Percentiles rank a stretch among this genome's conserved stretches.
Conservation (phyloP, 495 filamentous ascomycete genomes). For the Annulohypoxylon stygium region DNA sequence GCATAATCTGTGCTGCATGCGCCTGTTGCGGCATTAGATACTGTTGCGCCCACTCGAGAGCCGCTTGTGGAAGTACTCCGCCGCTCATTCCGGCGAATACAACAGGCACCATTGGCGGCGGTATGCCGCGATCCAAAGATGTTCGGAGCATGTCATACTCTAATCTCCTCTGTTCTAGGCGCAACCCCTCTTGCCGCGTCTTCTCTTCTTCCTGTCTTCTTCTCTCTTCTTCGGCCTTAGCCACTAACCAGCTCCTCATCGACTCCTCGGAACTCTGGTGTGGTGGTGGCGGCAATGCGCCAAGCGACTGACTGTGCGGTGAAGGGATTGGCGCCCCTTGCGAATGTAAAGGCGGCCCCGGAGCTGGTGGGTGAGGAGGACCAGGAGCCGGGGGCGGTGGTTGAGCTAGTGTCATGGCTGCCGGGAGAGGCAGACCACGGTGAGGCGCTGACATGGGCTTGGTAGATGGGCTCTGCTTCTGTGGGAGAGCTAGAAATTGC, state of each 20-base stretch:
- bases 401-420: slow-evolving; percentile 75
- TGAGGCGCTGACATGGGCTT: slow-evolving; percentile 78
- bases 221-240: slow-evolving; percentile 87
- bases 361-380: slow-evolving; percentile 55
- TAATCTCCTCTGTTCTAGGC: slow-evolving; percentile 83
- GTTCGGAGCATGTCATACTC: slow-evolving; percentile 88
- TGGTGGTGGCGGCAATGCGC: slow-evolving; percentile 76
- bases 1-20: slow-evolving; percentile 66
- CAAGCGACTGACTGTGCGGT: slow-evolving; percentile 59
- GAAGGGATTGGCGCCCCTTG: slow-evolving; percentile 52
- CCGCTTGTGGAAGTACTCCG: slow-evolving; percentile 65
- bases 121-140: slow-evolving; percentile 82
- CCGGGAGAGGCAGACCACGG: slow-evolving; percentile 79
- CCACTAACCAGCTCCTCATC: slow-evolving; percentile 83
- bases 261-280: slow-evolving; percentile 83
- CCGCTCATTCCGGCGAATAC: slow-evolving; percentile 89
- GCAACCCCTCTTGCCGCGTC: slow-evolving; percentile 81
- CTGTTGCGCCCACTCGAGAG: slow-evolving; percentile 83
- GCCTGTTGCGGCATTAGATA: slow-evolving; percentile 68
- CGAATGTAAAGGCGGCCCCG: slow-evolving; percentile 52
- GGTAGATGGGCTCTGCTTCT: slow-evolving; percentile 58
- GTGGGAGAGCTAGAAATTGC: slow-evolving; percentile 54
- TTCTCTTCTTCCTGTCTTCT: slow-evolving; percentile 89
- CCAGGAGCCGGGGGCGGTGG: slow-evolving; percentile 54
- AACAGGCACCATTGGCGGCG: slow-evolving; percentile 86